Evolutionary conservation across 495 filamentous ascomycete genomes (phyloP).

Genomic region (Mycothermus thermophilus): DNA sequence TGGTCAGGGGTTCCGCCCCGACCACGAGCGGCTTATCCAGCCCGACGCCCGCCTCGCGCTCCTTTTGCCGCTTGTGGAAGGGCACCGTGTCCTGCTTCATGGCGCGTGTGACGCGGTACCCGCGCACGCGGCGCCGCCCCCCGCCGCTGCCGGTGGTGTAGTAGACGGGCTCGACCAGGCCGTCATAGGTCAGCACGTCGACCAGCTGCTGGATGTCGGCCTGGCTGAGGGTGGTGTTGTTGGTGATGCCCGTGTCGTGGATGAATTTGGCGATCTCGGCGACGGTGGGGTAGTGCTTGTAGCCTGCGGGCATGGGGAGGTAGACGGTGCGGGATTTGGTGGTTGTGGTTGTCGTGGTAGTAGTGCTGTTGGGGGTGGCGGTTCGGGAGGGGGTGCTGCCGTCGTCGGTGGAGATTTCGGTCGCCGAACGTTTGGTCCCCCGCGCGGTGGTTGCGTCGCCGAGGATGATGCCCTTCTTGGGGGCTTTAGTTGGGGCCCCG

Average conservation of each 20-base stretch:
- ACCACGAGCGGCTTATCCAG: slow-evolving; percentile 11
- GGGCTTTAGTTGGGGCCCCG: slow-evolving; percentile 10
- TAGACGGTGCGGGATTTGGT: slow-evolving; percentile 12
- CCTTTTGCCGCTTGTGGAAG: slow-evolving; percentile 20
- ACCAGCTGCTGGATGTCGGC: slow-evolving; percentile 68
- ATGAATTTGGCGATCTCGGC: slow-evolving; percentile 58
- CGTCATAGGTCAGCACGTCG: slow-evolving; percentile 76
- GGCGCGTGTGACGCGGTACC: slow-evolving; percentile 38
- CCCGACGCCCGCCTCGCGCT: slow-evolving; percentile 24
- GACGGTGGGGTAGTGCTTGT: slow-evolving; percentile 62
- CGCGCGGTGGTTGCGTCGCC: slow-evolving; percentile 18
- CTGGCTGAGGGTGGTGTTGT: slow-evolving; percentile 46
- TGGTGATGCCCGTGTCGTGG: slow-evolving; percentile 47
- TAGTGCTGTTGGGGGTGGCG: slow-evolving; percentile 1
- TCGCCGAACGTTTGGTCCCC: slow-evolving; percentile 29
- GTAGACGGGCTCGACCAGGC: slow-evolving; percentile 47
- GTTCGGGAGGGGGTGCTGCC: not conserved
- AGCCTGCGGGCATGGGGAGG: slow-evolving; percentile 54
- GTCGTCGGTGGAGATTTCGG: slow-evolving; percentile 33
- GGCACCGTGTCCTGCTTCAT: slow-evolving; percentile 26
- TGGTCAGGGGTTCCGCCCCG: slow-evolving; percentile 29
- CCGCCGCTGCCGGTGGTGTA: too few species aligned
- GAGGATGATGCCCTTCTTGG: slow-evolving; percentile 32
- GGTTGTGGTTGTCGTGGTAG: slow-evolving; percentile 16
- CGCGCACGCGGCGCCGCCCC: slow-evolving; percentile 23